Base-by-base conservation (phyloP, 163 green algal species). In the Scenedesmus sp. region DNA sequence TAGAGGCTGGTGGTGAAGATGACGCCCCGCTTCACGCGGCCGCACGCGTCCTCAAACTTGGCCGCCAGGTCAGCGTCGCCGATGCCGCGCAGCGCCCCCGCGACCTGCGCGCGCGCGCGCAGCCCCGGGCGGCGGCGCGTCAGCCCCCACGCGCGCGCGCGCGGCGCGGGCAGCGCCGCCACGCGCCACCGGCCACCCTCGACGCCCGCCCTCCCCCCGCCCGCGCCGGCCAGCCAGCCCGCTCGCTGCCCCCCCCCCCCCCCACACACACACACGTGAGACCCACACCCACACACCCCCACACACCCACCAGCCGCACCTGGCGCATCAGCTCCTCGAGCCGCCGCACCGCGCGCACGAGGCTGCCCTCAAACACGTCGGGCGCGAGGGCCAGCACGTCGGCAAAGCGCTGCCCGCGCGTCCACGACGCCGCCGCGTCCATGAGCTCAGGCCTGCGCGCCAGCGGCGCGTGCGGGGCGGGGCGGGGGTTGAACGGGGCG, bases 1-100 rank as follows among this genome's bases (percentile, higher is more conserved):
- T 99, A 99, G 63, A 99, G 83, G 1, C 88, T 96, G 4, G 93
- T 93, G 2, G 95, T 92, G 85, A 98, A 99, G 48, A 98, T 92
- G 71, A 99, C 91, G 83, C 95, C 96, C 3, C 95, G 75, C 44
- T 95, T 89, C 17, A 99, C 91, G 0, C 73, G 92, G 24, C 85
- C 80, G 22, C 84, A 81, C 11, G 85, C 88, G n/a, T 89, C 84
- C 50, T 92, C 86, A 80, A 99, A 97, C 60, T 91, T 92, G 14
- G 89, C 78, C 13, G 88, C 85, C 45, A 99, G 86, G 22, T 87
- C 83, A 22, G 60, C 63, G 56, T 99, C 93, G 0, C 96, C 96
- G 13, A 98, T 76, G 20, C 90, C 87, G 28, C 84, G 65, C 28
- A 88, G 82, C 22, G 89, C 90, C 0, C 57, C 63, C 39, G 87